Percentiles rank a stretch among this genome's conserved stretches.
Conservation (phyloP, 345 rosid species). For the Dipteronia sinensis region DNA sequence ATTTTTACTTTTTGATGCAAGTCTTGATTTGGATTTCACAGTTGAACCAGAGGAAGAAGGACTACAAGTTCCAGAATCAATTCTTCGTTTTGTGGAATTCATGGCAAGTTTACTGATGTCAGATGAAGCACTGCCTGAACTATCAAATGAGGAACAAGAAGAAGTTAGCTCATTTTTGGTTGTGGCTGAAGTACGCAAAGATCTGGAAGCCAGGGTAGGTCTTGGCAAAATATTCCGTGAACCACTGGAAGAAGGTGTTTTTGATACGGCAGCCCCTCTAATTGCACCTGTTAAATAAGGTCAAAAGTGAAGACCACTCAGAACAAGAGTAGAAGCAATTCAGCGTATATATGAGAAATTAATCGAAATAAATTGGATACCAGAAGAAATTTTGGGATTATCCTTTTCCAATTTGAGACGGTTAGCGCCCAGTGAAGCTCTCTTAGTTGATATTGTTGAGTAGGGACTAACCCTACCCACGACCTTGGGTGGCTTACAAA, state of each 20-base stretch:
- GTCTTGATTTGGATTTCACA: conserved; percentile 26
- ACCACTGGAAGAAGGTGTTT: conserved; percentile 37
- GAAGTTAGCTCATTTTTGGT: conserved; percentile 52
- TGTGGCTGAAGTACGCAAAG: conserved; percentile 48
- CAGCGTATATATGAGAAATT: neutral
- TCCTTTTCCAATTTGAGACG: conserved; percentile 55
- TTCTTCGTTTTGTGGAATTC: conserved; percentile 39
- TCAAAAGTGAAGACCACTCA: conserved; percentile 18
- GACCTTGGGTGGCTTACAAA: conserved; percentile 54
- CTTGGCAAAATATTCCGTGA: conserved; percentile 42
- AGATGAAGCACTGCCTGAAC: conserved; percentile 64
- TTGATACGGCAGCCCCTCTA: conserved; percentile 41
- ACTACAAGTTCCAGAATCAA: conserved; percentile 34
- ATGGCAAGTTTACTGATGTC: conserved; percentile 41
- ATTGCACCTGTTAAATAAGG: conserved; percentile 40
- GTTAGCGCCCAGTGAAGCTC: conserved; percentile 56
- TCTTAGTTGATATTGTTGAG: conserved; percentile 47
- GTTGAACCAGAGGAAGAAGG: conserved; percentile 38
- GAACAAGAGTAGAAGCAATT: conserved; percentile 12
- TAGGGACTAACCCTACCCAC: conserved; percentile 33
- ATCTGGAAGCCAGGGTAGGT: conserved; percentile 44
- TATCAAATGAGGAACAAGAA: conserved; percentile 67
- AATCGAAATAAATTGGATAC: conserved; percentile 23
- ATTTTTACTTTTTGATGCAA: conserved; percentile 39
- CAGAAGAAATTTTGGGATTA: conserved; percentile 34